These are phyloP conservation scores for Aristolochia californica DNA, from an alignment of 164 flowering plant species.

Conservation along the genomic window DNA sequence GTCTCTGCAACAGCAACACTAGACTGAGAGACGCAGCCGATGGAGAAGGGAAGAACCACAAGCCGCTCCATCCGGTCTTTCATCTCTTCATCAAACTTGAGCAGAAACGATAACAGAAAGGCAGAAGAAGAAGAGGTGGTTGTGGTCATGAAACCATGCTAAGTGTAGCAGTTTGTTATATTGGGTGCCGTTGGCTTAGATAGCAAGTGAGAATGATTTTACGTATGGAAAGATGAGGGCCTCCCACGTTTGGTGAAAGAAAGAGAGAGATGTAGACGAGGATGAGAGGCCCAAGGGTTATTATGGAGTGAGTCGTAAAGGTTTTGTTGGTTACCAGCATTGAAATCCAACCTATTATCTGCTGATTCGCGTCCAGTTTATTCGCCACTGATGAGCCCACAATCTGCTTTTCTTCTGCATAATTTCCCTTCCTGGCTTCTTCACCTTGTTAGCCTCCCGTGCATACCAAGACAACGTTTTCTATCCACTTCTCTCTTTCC, in stretches of 20 bases:
- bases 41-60: conserved; percentile 49
- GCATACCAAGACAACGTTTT: conserved; percentile 21
- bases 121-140: conserved; percentile 5
- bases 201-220: conserved; percentile 35
- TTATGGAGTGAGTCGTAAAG: conserved; percentile 16
- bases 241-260: conserved; percentile 31
- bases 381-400: conserved; percentile 12
- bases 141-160: conserved; percentile 7
- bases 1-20: conserved; percentile 27
- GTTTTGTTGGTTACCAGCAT: conserved; percentile 15
- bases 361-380: conserved; percentile 10
- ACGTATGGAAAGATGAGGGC: conserved; percentile 10
- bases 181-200: conserved; percentile 26
- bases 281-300: neutral
- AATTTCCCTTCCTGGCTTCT: conserved; percentile 1
- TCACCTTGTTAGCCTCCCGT: conserved; percentile 28
- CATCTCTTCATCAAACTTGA: conserved; percentile 18
- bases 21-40: conserved; percentile 48
- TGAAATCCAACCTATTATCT: conserved; percentile 16
- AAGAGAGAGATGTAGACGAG: conserved; percentile 9
- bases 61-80: conserved; percentile 59
- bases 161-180: conserved; percentile 21
- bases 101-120: neutral
- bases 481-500: neutral
- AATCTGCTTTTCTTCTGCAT: neutral